Evolutionary conservation across 1,284 basidiomycete genomes (phyloP).

Genomic region (Bondarzewia mesenterica): DNA sequence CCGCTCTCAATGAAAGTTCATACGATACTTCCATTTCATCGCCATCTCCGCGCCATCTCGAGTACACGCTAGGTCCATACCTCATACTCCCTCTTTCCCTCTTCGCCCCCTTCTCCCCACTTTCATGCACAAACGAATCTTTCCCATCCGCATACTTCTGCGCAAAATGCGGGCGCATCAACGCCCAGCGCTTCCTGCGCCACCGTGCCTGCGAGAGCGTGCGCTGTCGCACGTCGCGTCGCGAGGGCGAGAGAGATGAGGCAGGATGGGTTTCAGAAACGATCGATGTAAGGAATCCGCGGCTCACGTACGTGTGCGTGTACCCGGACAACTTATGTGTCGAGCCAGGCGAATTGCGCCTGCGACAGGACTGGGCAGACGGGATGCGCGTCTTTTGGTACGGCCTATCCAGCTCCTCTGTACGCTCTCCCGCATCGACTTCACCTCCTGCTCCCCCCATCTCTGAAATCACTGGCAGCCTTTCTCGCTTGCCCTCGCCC

Average conservation of each 20-base stretch:
- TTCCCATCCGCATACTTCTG: slow-evolving; percentile 32
- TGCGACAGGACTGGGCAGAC: background rate
- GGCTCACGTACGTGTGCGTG: background rate
- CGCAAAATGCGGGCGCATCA: slow-evolving; percentile 30
- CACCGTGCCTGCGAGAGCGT: slow-evolving; percentile 28
- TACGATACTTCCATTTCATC: too few relatives aligned
- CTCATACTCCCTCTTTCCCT: slow-evolving; percentile 5
- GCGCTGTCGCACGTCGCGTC: slow-evolving; percentile 16
- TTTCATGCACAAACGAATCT: slow-evolving; percentile 11
- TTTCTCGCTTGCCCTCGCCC: too few relatives aligned
- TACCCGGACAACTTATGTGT: background rate
- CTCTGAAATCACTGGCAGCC: too few relatives aligned
- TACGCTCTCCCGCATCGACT: background rate
- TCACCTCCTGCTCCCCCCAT: background rate
- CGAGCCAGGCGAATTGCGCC: background rate
- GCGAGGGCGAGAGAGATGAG: too few relatives aligned
- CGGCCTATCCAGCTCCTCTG: background rate
- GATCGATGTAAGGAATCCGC: background rate
- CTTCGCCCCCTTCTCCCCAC: slow-evolving; percentile 15
- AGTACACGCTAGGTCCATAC: background rate
- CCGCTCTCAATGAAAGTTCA: too few relatives aligned
- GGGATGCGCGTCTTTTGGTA: background rate
- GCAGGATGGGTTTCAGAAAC: background rate
- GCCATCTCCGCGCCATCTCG: background rate
- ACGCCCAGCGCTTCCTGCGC: slow-evolving; percentile 30